These are phyloP conservation scores for Hemileccinum impolitum DNA, from an alignment of 768 basidiomycete genomes.

Conservation along the genomic window DNA sequence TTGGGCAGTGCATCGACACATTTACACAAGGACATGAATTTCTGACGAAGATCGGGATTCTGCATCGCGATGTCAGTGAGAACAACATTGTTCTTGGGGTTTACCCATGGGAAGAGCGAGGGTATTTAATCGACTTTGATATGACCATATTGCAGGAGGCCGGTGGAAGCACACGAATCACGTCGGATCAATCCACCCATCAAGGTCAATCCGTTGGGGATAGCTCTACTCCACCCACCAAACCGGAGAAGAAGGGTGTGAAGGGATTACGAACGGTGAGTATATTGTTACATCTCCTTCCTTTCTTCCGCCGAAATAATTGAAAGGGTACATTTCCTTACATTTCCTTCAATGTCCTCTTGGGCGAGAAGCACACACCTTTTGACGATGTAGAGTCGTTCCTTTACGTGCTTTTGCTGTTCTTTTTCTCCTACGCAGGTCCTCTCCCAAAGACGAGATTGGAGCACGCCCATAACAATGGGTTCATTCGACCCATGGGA, in stretches of 20 bases:
- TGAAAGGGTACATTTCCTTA: conserved; percentile 9
- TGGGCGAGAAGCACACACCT: not conserved
- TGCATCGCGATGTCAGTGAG: conserved; percentile 28
- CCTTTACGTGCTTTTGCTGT: conserved; percentile 13
- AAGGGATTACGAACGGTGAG: conserved; percentile 4
- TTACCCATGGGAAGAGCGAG: conserved; percentile 10
- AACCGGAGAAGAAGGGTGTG: not conserved
- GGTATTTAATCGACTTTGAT: conserved; percentile 33
- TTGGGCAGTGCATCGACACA: not conserved
- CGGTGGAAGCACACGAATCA: not conserved
- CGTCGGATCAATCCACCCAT: not conserved
- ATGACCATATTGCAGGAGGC: conserved; percentile 4
- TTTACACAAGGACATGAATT: conserved; percentile 8
- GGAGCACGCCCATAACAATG: not conserved
- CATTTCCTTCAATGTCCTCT: conserved; percentile 9
- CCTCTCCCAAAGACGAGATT: not conserved
- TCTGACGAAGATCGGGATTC: conserved; percentile 17
- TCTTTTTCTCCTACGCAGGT: conserved; percentile 9
- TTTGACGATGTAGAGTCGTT: conserved; percentile 17
- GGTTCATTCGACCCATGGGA: not conserved
- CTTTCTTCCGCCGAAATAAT: not conserved
- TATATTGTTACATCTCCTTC: not conserved
- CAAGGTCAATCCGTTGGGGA: not conserved
- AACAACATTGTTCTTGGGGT: conserved; percentile 27
- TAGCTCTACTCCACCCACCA: too few relatives aligned